Evolutionary conservation across 2,329 filamentous ascomycete species (phyloP), one percentile per base, ranked within the genome.

Genomic region (Fusarium coffeatum): DNA sequence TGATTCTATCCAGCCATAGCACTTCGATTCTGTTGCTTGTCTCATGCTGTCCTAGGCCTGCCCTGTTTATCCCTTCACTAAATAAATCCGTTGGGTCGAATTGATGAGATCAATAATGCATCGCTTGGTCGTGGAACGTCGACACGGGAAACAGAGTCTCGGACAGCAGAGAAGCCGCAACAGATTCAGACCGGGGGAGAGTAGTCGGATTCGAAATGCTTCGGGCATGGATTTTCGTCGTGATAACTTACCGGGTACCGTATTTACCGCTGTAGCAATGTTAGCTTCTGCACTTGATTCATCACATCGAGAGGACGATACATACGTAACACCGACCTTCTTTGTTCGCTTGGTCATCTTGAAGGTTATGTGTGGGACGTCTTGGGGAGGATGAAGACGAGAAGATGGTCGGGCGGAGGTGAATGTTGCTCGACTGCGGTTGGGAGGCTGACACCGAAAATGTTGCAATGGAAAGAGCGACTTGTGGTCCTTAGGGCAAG

Each of bases 281-380:
- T 81, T 79, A 81, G 76, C 76, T 76, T 51, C 50, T 66, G 46
- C 45, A 41, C 46, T 47, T 46, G 13, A 23, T 50, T 42, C 22
- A 51, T 64, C 50, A 58, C 54, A 59, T 59, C 46, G 28, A 50
- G 20, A 66, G 55, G 30, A 22, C 25, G 34, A 73, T 78, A 83
- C 81, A 68, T 80, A 83, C 81, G 95, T 98, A 85, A 98, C 94
- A 85, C 93, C 93, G 90, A 97, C 94, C 92, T 97, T 97, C 92
- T 83, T 97, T 77, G 93, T 97, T 88, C 93, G 91, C 90, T 96
- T 95, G 84, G 93, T 93, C 92, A 96, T 96, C 86, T 90, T 93
- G 88, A 83, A 84, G 81, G 82, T 71, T 76, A 67, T 80, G 78
- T 79, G 78, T 76, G 75, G 72, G 76, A 74, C 74, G 68, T 76